phyloP scores from a whole-genome alignment of 108 stramenopile species.

The Cyclotella baltica region DNA sequence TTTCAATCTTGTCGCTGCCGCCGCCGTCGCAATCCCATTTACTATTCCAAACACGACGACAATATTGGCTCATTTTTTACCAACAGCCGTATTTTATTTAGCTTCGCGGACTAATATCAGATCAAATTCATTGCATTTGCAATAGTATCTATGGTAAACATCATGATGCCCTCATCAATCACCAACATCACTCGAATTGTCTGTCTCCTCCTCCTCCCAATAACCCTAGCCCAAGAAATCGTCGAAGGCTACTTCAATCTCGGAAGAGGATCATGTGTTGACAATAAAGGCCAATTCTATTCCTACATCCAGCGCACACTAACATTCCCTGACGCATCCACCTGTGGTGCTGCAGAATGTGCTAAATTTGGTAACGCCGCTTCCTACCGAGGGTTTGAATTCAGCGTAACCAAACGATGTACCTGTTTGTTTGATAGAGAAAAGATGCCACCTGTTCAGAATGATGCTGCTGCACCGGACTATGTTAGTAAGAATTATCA shows the following conservation, averaged over 20 bases:
- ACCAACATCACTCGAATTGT: background rate
- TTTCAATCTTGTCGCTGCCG: too few species aligned
- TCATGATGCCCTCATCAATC: background rate
- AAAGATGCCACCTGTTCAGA: slow-evolving; percentile 24
- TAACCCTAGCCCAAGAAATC: slow-evolving; percentile 14
- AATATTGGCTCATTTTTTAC: too few species aligned
- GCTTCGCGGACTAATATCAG: too few species aligned
- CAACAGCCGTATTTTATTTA: too few species aligned
- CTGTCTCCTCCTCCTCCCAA: background rate
- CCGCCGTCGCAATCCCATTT: too few species aligned
- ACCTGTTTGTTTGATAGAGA: slow-evolving; percentile 49
- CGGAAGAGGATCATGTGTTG: slow-evolving; percentile 42
- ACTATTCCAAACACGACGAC: too few species aligned
- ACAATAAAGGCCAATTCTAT: slow-evolving; percentile 37
- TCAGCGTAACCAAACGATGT: slow-evolving; percentile 43
- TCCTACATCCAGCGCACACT: slow-evolving; percentile 42
- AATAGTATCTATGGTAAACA: too few species aligned
- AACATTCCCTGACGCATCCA: slow-evolving; percentile 34
- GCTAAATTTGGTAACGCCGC: slow-evolving; percentile 27
- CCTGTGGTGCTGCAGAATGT: slow-evolving; percentile 39
- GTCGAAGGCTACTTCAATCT: slow-evolving; percentile 39
- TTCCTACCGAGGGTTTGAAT: slow-evolving; percentile 49
- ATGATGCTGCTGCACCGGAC: slow-evolving; percentile 16
- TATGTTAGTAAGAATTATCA: slow-evolving; percentile 36
- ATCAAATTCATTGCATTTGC: too few species aligned